These are phyloP conservation scores for Ormosia emarginata DNA, from an alignment of 306 rosid genomes.

Conservation along the genomic window DNA sequence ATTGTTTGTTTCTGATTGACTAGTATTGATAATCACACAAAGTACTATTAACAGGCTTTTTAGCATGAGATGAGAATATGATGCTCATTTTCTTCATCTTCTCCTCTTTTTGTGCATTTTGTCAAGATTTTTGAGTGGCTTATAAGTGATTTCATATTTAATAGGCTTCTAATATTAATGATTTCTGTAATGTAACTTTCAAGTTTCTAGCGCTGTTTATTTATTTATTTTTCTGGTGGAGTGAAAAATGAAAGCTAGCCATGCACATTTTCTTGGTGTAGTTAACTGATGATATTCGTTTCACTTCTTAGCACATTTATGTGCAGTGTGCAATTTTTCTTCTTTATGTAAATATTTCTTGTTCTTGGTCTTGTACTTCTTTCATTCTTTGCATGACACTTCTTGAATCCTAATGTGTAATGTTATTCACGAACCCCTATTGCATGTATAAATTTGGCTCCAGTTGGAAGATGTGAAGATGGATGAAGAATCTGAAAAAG, in stretches of 20 bases:
- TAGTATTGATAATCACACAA: background rate
- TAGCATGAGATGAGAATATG: background rate
- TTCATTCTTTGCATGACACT: background rate
- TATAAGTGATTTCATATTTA: background rate
- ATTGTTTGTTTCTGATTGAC: background rate
- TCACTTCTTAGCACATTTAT: background rate
- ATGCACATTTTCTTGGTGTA: background rate
- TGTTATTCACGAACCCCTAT: background rate
- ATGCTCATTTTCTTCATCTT: background rate
- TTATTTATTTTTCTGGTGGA: background rate
- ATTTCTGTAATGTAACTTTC: background rate
- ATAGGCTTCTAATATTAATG: background rate
- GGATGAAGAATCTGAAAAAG: constrained; percentile 89
- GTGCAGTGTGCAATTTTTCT: background rate
- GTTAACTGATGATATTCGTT: background rate
- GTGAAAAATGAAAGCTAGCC: background rate
- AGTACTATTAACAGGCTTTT: background rate
- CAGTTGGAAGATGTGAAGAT: constrained; percentile 86
- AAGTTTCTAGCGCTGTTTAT: background rate
- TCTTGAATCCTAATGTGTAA: background rate
- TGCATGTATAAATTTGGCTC: background rate
- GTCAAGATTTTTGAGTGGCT: background rate
- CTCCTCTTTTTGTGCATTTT: background rate
- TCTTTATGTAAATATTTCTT: background rate
- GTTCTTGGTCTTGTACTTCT: background rate